Percentiles rank a stretch among this genome's conserved stretches.
phyloP scores from a whole-genome alignment of 1,284 basidiomycete species.

The Neotropicomus parvogracilis region DNA sequence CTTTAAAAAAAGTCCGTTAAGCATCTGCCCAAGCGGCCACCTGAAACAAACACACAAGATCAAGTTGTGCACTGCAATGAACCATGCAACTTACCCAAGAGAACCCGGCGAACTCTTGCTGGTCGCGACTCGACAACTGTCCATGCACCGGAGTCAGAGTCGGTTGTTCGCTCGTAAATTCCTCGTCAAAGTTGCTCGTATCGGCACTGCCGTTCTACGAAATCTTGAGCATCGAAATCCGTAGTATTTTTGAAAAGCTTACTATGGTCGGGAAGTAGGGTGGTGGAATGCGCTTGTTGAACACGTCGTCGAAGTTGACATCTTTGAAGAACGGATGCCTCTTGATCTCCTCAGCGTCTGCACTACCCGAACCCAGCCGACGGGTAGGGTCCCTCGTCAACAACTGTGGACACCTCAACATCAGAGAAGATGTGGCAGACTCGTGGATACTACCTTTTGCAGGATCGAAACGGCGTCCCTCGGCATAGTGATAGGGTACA shows the following conservation, averaged over 20 bases:
- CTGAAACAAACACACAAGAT: constrained; percentile 33
- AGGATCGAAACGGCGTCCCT: constrained; percentile 94
- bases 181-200: constrained; percentile 91
- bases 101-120: constrained; percentile 94
- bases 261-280: constrained; percentile 97
- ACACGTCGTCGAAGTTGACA: constrained; percentile 92
- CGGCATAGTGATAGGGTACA: constrained; percentile 99
- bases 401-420: constrained; percentile 52
- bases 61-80: background rate
- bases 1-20: constrained; percentile 32
- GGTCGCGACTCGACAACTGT: constrained; percentile 88
- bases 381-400: constrained; percentile 91
- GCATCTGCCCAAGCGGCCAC: constrained; percentile 74
- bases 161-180: constrained; percentile 96
- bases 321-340: constrained; percentile 98
- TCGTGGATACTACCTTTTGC: constrained; percentile 64
- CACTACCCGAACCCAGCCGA: constrained; percentile 91
- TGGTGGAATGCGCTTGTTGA: constrained; percentile 94
- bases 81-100: constrained; percentile 65
- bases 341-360: constrained; percentile 97
- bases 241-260: constrained; percentile 32
- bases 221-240: constrained; percentile 6
- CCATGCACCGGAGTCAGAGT: constrained; percentile 97
- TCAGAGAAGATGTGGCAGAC: background rate
- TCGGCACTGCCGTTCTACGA: constrained; percentile 72